Evolutionary conservation across 352 stramenopile genomes (phyloP).

Genomic region (Phytophthora pluvialis): DNA sequence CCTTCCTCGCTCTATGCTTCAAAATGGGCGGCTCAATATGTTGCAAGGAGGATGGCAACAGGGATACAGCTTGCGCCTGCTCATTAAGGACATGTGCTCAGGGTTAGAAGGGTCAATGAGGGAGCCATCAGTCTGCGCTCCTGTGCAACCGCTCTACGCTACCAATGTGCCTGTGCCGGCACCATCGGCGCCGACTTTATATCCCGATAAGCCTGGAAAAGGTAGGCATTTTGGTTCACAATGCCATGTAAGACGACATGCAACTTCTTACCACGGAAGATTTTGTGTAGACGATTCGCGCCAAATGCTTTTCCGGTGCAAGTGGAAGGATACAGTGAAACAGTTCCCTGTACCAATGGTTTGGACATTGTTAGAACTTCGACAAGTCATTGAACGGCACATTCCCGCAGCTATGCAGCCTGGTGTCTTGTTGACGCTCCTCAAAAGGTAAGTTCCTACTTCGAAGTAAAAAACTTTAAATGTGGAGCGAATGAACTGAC

Average conservation of each 20-base stretch:
- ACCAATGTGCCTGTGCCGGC: slow-evolving; percentile 16
- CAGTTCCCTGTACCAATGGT: slow-evolving; percentile 49
- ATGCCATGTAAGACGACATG: background rate
- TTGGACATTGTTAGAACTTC: slow-evolving; percentile 38
- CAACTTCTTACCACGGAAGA: background rate
- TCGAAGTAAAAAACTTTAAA: background rate
- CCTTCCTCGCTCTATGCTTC: slow-evolving; percentile 43
- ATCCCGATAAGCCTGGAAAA: slow-evolving; percentile 19
- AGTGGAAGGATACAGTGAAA: slow-evolving; percentile 55
- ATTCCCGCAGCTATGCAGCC: slow-evolving; percentile 43
- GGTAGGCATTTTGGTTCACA: slow-evolving; percentile 9
- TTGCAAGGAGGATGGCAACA: slow-evolving; percentile 58
- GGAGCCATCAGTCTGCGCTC: slow-evolving; percentile 1
- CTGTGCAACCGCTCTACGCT: slow-evolving; percentile 29
- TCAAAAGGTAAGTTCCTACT: slow-evolving; percentile 41
- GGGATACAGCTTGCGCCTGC: slow-evolving; percentile 53
- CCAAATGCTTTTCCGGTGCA: slow-evolving; percentile 68
- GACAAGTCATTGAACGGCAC: slow-evolving; percentile 42
- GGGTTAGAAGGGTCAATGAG: slow-evolving; percentile 26
- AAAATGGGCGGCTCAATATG: slow-evolving; percentile 47
- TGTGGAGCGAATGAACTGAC: slow-evolving; percentile 5
- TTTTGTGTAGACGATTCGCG: slow-evolving; percentile 16
- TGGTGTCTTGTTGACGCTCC: slow-evolving; percentile 38
- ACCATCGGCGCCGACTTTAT: slow-evolving; percentile 49
- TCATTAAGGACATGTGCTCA: slow-evolving; percentile 61